A percentile compares a stretch with the other conserved stretches of the same genome.
Conservation (phyloP, 768 basidiomycete species). For the Naganishia antarctica region DNA sequence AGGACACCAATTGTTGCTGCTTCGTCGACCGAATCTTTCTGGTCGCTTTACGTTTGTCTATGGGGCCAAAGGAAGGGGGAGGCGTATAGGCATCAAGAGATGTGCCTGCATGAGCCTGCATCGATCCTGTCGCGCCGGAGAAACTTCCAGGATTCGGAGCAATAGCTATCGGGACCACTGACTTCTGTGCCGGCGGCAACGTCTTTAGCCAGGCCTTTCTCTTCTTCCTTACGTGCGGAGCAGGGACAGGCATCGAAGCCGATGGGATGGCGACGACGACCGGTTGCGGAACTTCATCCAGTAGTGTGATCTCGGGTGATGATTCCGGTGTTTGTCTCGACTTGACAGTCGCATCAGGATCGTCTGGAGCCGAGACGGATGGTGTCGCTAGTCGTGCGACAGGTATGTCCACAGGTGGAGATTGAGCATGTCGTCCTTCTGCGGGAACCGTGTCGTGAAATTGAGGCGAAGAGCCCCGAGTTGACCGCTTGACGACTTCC, state of each 20-base stretch:
- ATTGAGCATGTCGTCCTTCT: too few species aligned
- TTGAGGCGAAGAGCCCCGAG: not conserved
- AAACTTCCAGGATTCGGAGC: not conserved
- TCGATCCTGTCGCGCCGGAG: not conserved
- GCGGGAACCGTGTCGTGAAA: not conserved
- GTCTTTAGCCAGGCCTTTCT: constrained; percentile 12
- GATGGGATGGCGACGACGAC: not conserved
- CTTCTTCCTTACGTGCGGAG: not conserved
- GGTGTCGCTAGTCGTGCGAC: not conserved
- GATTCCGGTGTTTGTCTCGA: not conserved
- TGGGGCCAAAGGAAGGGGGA: not conserved
- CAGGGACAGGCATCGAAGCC: not conserved
- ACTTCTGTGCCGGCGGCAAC: too few species aligned
- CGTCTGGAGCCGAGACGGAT: not conserved
- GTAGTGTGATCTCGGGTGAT: constrained; percentile 9
- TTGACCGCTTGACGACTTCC: not conserved
- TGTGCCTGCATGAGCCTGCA: too few species aligned
- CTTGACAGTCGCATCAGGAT: not conserved
- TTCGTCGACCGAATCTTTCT: not conserved
- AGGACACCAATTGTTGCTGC: not conserved
- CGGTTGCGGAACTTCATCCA: not conserved
- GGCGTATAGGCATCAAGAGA: not conserved
- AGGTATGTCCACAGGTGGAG: not conserved
- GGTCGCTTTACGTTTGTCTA: not conserved
- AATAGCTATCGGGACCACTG: not conserved